These are phyloP conservation scores for Scolecobasidium constrictum DNA, from an alignment of 2,329 filamentous ascomycete genomes.

Conservation along the genomic window DNA sequence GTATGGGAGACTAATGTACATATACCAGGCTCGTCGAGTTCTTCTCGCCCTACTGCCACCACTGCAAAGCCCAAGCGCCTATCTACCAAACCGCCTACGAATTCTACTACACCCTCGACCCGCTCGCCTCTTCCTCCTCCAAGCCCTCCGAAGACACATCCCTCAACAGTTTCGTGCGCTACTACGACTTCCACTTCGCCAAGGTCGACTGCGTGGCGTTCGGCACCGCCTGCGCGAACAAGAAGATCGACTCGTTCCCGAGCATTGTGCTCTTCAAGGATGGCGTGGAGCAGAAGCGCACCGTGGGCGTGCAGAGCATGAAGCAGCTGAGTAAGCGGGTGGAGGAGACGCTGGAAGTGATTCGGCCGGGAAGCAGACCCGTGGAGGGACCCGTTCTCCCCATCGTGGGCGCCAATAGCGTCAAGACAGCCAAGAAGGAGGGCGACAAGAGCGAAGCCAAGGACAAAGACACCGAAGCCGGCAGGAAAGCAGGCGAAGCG, in stretches of 20 bases:
- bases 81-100: slow-evolving; percentile 89
- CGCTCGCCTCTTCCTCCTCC: slow-evolving; percentile 25
- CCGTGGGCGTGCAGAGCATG: slow-evolving; percentile 59
- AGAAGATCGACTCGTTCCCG: slow-evolving; percentile 61
- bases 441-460: slow-evolving; percentile 25
- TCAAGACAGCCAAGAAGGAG: slow-evolving; percentile 28
- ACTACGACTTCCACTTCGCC: slow-evolving; percentile 84
- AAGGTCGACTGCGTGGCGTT: slow-evolving; percentile 77
- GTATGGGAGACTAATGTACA: too few species aligned
- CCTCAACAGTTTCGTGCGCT: slow-evolving; percentile 61
- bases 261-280: slow-evolving; percentile 72
- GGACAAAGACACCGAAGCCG: slow-evolving; percentile 23
- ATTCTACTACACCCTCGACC: slow-evolving; percentile 67
- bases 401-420: slow-evolving; percentile 50
- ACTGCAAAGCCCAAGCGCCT: slow-evolving; percentile 72
- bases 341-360: slow-evolving; percentile 65
- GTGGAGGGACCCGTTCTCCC: slow-evolving; percentile 57
- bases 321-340: slow-evolving; percentile 56
- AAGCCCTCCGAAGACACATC: slow-evolving; percentile 32
- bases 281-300: slow-evolving; percentile 53
- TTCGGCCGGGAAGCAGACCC: slow-evolving; percentile 71
- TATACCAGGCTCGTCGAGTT: slow-evolving; percentile 37
- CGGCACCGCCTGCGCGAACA: slow-evolving; percentile 62
- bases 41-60: slow-evolving; percentile 45
- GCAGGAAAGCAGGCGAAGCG: slow-evolving; percentile 18